phyloP scores from a whole-genome alignment of 495 filamentous ascomycete genomes.

The Penicillium crystallinum region DNA sequence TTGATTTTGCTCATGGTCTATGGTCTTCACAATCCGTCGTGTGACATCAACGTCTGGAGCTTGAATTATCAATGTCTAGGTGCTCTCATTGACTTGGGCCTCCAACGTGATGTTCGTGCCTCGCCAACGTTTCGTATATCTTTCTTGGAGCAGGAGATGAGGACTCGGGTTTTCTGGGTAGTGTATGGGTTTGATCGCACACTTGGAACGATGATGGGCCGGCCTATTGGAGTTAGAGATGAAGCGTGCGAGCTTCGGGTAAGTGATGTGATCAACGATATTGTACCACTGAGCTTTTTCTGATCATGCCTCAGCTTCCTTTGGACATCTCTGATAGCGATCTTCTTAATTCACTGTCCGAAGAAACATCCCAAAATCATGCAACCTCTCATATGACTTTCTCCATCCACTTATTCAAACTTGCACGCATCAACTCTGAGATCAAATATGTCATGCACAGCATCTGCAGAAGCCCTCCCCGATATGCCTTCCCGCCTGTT shows the following conservation, averaged over 20 bases:
- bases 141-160: slow-evolving; percentile 42
- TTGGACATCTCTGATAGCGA: slow-evolving; percentile 27
- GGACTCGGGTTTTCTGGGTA: slow-evolving; percentile 46
- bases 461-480: slow-evolving; percentile 32
- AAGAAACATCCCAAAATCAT: background rate
- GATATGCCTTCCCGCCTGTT: slow-evolving; percentile 36
- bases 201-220: slow-evolving; percentile 45
- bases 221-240: slow-evolving; percentile 45
- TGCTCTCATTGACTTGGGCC: slow-evolving; percentile 40
- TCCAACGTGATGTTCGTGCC: slow-evolving; percentile 39
- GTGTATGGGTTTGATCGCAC: slow-evolving; percentile 43
- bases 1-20: slow-evolving; percentile 43
- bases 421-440: slow-evolving; percentile 41
- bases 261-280: slow-evolving; percentile 4
- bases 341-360: slow-evolving; percentile 8
- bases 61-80: slow-evolving; percentile 46
- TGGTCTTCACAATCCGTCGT: slow-evolving; percentile 42
- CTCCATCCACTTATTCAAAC: slow-evolving; percentile 40
- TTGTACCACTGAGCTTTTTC: background rate
- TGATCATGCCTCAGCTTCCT: slow-evolving; percentile 23
- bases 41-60: slow-evolving; percentile 44
- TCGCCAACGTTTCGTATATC: slow-evolving; percentile 30
- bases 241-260: slow-evolving; percentile 46
- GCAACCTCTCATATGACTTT: slow-evolving; percentile 35
- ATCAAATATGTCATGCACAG: slow-evolving; percentile 48